phyloP scores from a whole-genome alignment of 305 asterid genomes.

The Rubia tinctorum region DNA sequence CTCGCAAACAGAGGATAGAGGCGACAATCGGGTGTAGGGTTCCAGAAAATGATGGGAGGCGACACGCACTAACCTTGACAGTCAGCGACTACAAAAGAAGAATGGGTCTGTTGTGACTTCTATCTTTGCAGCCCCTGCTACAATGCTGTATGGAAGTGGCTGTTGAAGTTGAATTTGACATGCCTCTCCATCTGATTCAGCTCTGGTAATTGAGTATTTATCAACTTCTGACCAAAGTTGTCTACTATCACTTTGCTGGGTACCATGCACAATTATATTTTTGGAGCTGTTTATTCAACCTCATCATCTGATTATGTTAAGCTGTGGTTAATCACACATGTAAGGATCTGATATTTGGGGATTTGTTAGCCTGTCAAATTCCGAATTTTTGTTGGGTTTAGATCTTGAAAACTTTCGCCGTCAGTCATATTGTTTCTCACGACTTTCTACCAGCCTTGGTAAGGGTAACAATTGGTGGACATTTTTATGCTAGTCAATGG shows the following conservation, averaged over 20 bases:
- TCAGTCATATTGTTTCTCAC: not conserved
- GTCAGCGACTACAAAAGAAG: conserved; percentile 93
- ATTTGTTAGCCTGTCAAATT: not conserved
- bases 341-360: not conserved
- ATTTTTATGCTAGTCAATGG: not conserved
- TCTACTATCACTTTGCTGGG: not conserved
- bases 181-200: not conserved
- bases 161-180: not conserved
- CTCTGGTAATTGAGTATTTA: not conserved
- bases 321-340: not conserved
- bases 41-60: conserved; percentile 87
- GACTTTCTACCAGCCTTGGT: not conserved
- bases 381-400: too few species aligned
- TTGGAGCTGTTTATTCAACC: not conserved
- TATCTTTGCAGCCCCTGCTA: not conserved
- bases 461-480: not conserved
- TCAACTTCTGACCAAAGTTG: not conserved
- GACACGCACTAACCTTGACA: conserved; percentile 79
- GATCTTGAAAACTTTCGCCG: too few species aligned
- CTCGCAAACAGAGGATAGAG: conserved; percentile 85
- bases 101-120: conserved; percentile 75
- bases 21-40: conserved; percentile 73
- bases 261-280: not conserved
- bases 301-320: not conserved
- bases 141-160: not conserved